phyloP scores from a whole-genome alignment of 192 early-diverging fungal genomes.

The Irineochytrium annulatum region DNA sequence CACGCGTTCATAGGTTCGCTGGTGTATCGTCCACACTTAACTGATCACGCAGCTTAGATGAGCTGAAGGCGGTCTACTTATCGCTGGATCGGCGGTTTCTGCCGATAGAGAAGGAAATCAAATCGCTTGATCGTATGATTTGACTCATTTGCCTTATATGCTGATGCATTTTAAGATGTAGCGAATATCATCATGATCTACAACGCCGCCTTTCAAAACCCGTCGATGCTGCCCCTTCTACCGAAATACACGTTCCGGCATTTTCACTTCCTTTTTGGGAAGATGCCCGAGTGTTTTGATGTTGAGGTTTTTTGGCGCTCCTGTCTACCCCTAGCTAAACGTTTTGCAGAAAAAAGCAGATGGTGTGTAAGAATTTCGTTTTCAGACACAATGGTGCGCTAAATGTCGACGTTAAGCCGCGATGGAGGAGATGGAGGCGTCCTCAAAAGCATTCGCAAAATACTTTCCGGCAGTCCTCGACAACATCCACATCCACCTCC shows the following conservation, averaged over 20 bases:
- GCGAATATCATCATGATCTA: conserved; percentile 72
- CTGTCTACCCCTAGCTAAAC: too few species aligned
- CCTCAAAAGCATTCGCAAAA: too few species aligned
- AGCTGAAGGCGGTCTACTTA: conserved; percentile 54
- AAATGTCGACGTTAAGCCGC: too few species aligned
- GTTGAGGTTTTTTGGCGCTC: too few species aligned
- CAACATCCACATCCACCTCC: too few species aligned
- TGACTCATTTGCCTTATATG: neutral
- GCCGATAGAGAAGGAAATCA: conserved; percentile 65
- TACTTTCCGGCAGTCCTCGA: too few species aligned
- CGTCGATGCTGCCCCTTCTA: conserved; percentile 48
- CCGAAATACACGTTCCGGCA: conserved; percentile 75
- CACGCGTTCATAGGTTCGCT: conserved; percentile 25
- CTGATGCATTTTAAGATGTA: conserved; percentile 47
- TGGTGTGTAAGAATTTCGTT: too few species aligned
- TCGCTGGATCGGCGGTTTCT: conserved; percentile 64
- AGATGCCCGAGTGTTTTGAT: conserved; percentile 61
- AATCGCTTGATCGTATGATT: conserved; percentile 57
- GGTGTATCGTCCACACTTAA: neutral
- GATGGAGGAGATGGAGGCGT: too few species aligned
- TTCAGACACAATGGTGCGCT: too few species aligned
- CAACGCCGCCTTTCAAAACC: conserved; percentile 59
- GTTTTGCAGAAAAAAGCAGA: too few species aligned
- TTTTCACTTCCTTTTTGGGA: conserved; percentile 68
- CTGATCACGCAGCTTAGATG: conserved; percentile 15